Conservation (phyloP, 148 eudicot species). For the Chenopodium formosanum region DNA sequence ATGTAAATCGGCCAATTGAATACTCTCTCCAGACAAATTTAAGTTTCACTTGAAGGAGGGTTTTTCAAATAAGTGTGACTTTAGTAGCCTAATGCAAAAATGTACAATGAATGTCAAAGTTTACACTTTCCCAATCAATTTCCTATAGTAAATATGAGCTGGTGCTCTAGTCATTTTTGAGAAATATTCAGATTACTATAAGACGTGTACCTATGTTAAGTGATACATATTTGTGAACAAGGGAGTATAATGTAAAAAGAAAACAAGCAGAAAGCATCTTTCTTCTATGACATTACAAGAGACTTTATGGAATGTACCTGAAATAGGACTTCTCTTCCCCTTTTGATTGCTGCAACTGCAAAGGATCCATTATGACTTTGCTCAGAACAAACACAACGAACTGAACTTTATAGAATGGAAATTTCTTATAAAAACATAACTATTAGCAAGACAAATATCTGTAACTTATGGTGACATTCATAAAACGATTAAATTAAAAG, state of each 20-base stretch:
- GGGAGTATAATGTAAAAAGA: not conserved
- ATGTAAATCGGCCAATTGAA: too few relatives aligned
- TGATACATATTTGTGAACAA: not conserved
- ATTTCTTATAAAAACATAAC: not conserved
- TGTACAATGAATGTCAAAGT: not conserved
- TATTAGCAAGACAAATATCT: not conserved
- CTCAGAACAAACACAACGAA: conserved; percentile 6
- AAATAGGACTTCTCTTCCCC: conserved; percentile 73
- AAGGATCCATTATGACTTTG: conserved; percentile 14
- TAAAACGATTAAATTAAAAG: not conserved
- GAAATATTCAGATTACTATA: too few relatives aligned
- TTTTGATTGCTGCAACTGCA: conserved; percentile 56
- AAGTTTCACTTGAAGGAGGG: not conserved
- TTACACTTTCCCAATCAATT: not conserved
- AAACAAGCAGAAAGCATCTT: conserved; percentile 1
- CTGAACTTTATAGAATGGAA: not conserved
- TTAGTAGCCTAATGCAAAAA: not conserved
- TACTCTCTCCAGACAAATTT: not conserved
- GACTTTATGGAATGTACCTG: conserved; percentile 51
- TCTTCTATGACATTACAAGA: not conserved
- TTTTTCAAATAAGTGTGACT: not conserved
- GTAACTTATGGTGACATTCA: not conserved
- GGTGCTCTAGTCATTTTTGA: not conserved
- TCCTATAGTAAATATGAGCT: not conserved
- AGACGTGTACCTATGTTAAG: not conserved